Percentiles rank a stretch among this genome's conserved stretches.
These are phyloP conservation scores for Elsinoe batatas DNA, from an alignment of 2,329 filamentous ascomycete species.

Conservation along the genomic window DNA sequence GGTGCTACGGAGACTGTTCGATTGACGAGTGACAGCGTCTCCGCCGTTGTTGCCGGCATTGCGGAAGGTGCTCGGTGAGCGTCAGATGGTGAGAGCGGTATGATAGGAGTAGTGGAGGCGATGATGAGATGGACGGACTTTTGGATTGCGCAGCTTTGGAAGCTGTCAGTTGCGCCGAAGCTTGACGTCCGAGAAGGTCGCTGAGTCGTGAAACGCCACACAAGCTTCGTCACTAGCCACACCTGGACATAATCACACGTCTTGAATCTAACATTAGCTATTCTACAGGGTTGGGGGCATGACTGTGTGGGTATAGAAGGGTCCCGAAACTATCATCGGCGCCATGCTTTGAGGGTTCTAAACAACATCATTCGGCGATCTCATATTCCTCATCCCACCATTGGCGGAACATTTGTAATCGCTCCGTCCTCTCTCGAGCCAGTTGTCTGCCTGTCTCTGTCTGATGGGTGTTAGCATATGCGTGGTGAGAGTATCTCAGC, in stretches of 20 bases:
- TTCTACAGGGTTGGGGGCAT: conserved; percentile 9
- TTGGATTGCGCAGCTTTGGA: conserved; percentile 1
- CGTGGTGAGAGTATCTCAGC: background rate
- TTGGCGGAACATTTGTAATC: conserved; percentile 39
- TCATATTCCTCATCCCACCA: conserved; percentile 46
- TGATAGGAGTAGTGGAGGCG: background rate
- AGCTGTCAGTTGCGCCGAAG: conserved; percentile 8
- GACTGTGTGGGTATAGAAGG: conserved; percentile 8
- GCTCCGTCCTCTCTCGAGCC: conserved; percentile 40
- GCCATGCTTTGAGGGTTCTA: conserved; percentile 6
- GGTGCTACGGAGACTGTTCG: conserved; percentile 95
- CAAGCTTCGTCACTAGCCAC: conserved; percentile 1
- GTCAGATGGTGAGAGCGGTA: background rate
- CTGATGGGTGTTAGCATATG: conserved; percentile 17
- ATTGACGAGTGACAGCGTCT: conserved; percentile 89
- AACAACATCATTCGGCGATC: conserved; percentile 10
- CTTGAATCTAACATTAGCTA: conserved; percentile 3
- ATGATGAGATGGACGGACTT: conserved; percentile 3
- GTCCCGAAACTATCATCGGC: conserved; percentile 2
- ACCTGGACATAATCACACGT: background rate
- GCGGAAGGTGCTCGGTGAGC: background rate
- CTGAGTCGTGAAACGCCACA: conserved; percentile 5
- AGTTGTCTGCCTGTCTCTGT: conserved; percentile 43
- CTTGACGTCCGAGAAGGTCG: conserved; percentile 4
- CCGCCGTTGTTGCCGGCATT: conserved; percentile 94